phyloP scores from a whole-genome alignment of 768 basidiomycete species.

The Mycena belliarum region DNA sequence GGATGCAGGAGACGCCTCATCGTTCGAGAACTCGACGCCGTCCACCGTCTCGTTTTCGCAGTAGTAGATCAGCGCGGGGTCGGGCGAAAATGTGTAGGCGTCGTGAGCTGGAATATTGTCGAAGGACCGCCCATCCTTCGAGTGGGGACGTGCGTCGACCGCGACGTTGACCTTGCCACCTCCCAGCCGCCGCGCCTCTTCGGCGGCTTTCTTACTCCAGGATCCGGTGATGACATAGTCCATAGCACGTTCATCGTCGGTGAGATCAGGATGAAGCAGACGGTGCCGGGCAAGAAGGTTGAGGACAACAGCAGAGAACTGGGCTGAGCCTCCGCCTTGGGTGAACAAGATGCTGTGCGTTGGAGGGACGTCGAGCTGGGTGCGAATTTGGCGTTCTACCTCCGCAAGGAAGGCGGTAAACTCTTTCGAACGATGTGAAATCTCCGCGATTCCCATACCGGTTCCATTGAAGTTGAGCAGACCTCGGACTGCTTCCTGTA shows the following conservation, averaged over 20 bases:
- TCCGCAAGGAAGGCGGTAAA: conserved; percentile 70
- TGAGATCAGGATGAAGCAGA: conserved; percentile 65
- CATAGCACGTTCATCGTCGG: conserved; percentile 56
- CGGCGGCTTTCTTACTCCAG: conserved; percentile 86
- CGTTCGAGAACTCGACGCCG: conserved; percentile 82
- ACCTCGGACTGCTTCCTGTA: conserved; percentile 78
- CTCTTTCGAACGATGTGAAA: conserved; percentile 93
- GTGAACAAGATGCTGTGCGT: conserved; percentile 89
- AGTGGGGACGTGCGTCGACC: conserved; percentile 64
- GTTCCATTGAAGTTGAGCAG: conserved; percentile 89
- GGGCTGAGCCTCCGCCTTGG: conserved; percentile 90
- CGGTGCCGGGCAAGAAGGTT: conserved; percentile 88
- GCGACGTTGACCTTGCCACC: conserved; percentile 66
- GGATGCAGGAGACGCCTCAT: conserved; percentile 51
- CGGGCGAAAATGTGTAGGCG: conserved; percentile 73
- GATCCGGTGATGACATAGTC: conserved; percentile 94
- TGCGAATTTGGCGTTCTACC: conserved; percentile 67
- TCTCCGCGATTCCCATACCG: conserved; percentile 94
- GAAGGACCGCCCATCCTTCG: conserved; percentile 68
- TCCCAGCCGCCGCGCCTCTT: conserved; percentile 77
- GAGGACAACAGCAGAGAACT: conserved; percentile 90
- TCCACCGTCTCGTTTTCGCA: conserved; percentile 99
- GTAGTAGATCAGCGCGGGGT: conserved; percentile 92
- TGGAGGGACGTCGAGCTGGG: conserved; percentile 77
- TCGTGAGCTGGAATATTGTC: conserved; percentile 77